A percentile compares a stretch with the other conserved stretches of the same genome.
Evolutionary conservation across 331 rosid genomes (phyloP).

Genomic region (Phaseolus coccineus): DNA sequence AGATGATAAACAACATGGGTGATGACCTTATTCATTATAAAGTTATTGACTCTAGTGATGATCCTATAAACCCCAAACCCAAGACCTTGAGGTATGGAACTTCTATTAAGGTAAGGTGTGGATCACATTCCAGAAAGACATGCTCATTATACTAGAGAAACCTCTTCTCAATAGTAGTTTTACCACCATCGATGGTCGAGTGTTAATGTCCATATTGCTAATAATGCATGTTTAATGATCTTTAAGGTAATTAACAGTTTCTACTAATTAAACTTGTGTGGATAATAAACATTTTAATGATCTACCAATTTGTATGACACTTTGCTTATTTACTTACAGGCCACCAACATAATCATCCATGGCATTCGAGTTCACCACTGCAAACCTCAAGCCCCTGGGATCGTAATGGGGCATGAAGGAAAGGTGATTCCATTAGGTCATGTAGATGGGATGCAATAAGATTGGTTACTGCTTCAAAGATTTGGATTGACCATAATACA

Average conservation of each 20-base stretch:
- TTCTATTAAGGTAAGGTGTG: conserved; percentile 42
- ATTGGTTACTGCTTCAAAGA: conserved; percentile 46
- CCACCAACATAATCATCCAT: conserved; percentile 42
- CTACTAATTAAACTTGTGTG: too few species aligned
- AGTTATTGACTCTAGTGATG: conserved; percentile 40
- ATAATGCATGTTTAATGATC: background rate
- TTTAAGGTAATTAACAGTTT: background rate
- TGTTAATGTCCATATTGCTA: background rate
- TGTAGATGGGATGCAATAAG: conserved; percentile 54
- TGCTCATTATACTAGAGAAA: conserved; percentile 35
- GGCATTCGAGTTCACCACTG: conserved; percentile 36
- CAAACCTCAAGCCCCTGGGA: conserved; percentile 29
- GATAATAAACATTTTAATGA: too few species aligned
- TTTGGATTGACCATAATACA: conserved; percentile 5
- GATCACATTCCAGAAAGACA: conserved; percentile 48
- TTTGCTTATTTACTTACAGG: background rate
- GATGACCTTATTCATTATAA: conserved; percentile 36
- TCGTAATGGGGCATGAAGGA: conserved; percentile 40
- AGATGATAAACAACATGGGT: conserved; percentile 36
- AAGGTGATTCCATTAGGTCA: conserved; percentile 45
- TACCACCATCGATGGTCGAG: background rate
- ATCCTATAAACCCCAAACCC: background rate
- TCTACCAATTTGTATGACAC: background rate
- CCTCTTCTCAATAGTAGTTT: conserved; percentile 46
- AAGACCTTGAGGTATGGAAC: background rate